Evolutionary conservation across 352 stramenopile species (phyloP), one percentile per base, ranked within the genome.

Genomic region (Phytophthora capsici): DNA sequence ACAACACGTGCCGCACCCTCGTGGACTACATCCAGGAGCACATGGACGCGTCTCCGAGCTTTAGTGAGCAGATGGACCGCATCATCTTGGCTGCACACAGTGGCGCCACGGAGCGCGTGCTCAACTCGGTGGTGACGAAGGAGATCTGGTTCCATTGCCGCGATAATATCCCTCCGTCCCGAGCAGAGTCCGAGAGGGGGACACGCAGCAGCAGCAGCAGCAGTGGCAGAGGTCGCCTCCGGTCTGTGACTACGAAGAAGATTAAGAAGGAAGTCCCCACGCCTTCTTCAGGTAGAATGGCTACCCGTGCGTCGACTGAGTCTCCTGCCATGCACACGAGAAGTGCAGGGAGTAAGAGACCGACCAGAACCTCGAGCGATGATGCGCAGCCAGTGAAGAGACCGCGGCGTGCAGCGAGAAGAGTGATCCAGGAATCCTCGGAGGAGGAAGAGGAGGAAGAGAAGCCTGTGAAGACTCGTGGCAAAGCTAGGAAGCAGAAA

Each of bases 31-130:
- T 93, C 49, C 28, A 66, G 25, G 63, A 71, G 23, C 77, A 89
- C 71, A 90, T 93, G 82, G 64, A 76, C 41, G 85, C 72, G 36
- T 89, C 82, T 6, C 50, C 59, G 19, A 44, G 44, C 6, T 67
- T 67, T 22, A 20, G 5, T 0, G 43, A 84, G 51, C 80, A 91
- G 52, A 91, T 91, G 82, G 82, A 90, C 36, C 77, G 82, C 46
- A 77, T 91, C 45, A 89, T 91, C 43, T 67, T 89, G 23, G 80
- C 82, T 14, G 89, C 78, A 49, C 77, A 86, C 62, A 89, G 80
- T 38, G 74, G 77, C 28, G 78, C 80, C 19, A 75, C 80, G 0
- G 72, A 80, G 62, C 65, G 65, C 23, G 78, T 90, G 60, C 57
- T 91, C 6, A 66, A 63, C 26, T 69, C 66, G 5, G 79, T 93